These are phyloP conservation scores for Silene vulgaris DNA, from an alignment of 179 eudicot species.

Conservation along the genomic window DNA sequence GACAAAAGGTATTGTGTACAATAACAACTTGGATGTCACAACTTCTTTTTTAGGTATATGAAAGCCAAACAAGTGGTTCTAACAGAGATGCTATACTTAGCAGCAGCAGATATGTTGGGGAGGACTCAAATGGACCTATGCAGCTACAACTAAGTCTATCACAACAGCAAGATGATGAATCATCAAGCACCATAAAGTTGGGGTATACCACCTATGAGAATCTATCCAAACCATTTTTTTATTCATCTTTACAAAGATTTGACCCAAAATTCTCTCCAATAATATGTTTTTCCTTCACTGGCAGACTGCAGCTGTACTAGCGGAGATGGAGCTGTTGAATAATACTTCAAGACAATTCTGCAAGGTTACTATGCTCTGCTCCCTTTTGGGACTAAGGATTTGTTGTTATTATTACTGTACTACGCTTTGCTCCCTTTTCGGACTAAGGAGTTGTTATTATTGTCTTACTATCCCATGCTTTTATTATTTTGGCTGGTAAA, in stretches of 20 bases:
- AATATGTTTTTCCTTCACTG: conserved; percentile 15
- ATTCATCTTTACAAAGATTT: conserved; percentile 10
- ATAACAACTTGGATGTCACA: neutral
- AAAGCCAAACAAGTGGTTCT: conserved; percentile 45
- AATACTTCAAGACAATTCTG: conserved; percentile 7
- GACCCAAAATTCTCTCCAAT: neutral
- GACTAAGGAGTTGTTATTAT: neutral
- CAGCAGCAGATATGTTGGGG: conserved; percentile 34
- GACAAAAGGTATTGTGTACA: neutral
- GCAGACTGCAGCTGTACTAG: conserved; percentile 38
- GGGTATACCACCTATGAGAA: conserved; percentile 28
- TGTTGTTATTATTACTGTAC: neutral
- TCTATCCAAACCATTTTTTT: neutral
- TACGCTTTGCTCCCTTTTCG: neutral
- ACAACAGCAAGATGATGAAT: conserved; percentile 39
- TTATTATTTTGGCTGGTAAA: conserved; percentile 17
- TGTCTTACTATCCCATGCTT: neutral
- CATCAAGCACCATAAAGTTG: conserved; percentile 28
- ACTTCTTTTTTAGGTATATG: conserved; percentile 48
- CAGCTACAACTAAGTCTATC: conserved; percentile 72
- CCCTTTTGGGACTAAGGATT: neutral
- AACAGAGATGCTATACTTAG: conserved; percentile 36
- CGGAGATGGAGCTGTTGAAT: conserved; percentile 15
- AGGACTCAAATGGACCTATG: conserved; percentile 39
- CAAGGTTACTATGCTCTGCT: conserved; percentile 22